These are phyloP conservation scores for Microcyclosporella mali DNA, from an alignment of 2,329 filamentous ascomycete genomes.

Conservation along the genomic window DNA sequence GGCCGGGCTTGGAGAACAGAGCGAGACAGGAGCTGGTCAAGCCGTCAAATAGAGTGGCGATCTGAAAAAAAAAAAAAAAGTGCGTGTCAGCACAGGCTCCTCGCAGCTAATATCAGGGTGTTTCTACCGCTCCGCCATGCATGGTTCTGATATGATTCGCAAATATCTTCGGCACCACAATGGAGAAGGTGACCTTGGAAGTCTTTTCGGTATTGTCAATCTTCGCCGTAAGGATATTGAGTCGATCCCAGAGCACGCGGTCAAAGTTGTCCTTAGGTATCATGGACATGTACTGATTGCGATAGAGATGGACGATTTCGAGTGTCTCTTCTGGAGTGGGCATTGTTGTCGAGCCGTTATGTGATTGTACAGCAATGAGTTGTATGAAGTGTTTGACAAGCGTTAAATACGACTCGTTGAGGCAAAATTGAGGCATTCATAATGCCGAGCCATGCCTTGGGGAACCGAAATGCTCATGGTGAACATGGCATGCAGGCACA, in stretches of 20 bases:
- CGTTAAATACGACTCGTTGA: no score
- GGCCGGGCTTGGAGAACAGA: conserved; percentile 12
- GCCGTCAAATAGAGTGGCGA: conserved; percentile 17
- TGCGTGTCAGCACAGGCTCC: no score
- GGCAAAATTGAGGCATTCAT: no score
- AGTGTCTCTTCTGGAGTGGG: conserved; percentile 2
- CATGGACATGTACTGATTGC: conserved; percentile 8
- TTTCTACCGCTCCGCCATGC: conserved; percentile 13
- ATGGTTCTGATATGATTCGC: conserved; percentile 14
- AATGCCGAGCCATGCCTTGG: no score
- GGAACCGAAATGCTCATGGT: no score
- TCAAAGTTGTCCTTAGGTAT: conserved; percentile 17
- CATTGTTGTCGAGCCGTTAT: no score
- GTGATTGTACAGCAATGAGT: no score
- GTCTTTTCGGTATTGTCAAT: conserved; percentile 1
- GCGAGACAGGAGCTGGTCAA: conserved; percentile 12
- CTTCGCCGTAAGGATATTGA: conserved; percentile 13
- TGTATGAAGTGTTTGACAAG: no score
- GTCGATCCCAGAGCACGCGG: conserved; percentile 11
- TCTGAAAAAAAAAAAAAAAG: no score
- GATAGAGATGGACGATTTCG: conserved; percentile 5
- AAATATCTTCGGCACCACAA: conserved; percentile 9
- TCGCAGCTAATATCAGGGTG: no score
- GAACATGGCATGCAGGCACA: no score
- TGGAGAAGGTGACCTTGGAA: conserved; percentile 9